Evolutionary conservation across 2,329 filamentous ascomycete species (phyloP), one percentile per base, ranked within the genome.

Genomic region (Fusarium nurragi): DNA sequence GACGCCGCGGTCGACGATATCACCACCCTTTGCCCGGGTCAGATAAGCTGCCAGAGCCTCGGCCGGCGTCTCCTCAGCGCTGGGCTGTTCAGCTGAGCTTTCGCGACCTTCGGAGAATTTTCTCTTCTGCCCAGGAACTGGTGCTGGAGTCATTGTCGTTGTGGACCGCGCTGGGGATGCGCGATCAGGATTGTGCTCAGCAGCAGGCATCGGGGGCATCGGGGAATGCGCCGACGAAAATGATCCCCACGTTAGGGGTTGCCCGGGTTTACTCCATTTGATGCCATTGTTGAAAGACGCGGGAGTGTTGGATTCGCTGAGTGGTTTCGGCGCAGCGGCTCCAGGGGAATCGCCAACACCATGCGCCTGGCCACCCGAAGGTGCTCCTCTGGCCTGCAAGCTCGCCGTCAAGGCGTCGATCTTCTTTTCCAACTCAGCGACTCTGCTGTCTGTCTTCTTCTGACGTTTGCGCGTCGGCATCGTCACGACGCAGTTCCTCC

Each of bases 351-450:
- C 55, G 18, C 59, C 51, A n/a, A 48, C 39, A 23, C 36, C 21
- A 21, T 64, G 58, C 11, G 26, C 13, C 19, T 39, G 55, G 19
- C 52, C 56, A 40, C 60, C 69, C n/a, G 47, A 34, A 25, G 65
- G 66, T 14, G 71, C 58, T n/a, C 64, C 73, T 26, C 77, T 71
- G 10, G 90, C 87, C 41, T 92, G 89, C 65, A 97, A 75, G 32
- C 88, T 93, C 8, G 92, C 91, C 9, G 92, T 97, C 74, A 97
- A 76, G 10, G 90, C 91, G 80, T 97, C 93, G 65, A 97, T 94
- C 80, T 96, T 96, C 82, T 90, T 93, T 81, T 97, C 93, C 48
- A 97, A 83, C 80, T 97, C 93, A 10, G 93, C 90, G 13, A 97
- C 93, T 48, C 93, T 85, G 67, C 88, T 94, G 75, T 97, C 94